Base-by-base conservation (phyloP, 2,329 filamentous ascomycete genomes). In the Exophiala calicioides region DNA sequence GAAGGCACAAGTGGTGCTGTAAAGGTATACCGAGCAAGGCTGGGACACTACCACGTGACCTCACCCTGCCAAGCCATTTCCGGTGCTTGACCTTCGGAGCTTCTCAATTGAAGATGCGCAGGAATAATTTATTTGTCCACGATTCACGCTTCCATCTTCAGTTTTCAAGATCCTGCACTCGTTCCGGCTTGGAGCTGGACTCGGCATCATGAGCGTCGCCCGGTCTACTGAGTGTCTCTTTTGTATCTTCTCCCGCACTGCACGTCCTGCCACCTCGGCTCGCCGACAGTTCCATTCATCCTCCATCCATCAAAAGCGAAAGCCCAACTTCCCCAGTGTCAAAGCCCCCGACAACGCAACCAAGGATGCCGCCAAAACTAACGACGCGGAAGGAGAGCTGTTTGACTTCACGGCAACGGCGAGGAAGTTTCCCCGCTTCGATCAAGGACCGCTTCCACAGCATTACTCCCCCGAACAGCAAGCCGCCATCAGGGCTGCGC, bases 391-490 rank as follows among this genome's bases (percentile, higher is more conserved):
- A n/a, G n/a, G n/a, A n/a, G n/a, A n/a, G n/a, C n/a, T n/a, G 19
- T 13, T 58, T 57, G 20, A 42, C 35, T 41, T 42, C 35, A 52
- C 52, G n/a, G 23, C 29, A 30, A 19, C 19, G 24, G 40, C 53
- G 30, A 36, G 39, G 13, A 37, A 57, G 32, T 47, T 48, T 30
- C 42, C 36, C 12, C 35, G 41, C 12, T 43, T 38, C 18, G 23
- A 43, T 41, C 35, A 53, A 48, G 49, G 34, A 19, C 6, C 23
- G 13, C 9, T 36, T 15, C 35, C 46, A 50, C 61, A 69, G 15
- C 79, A 79, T 59, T 97, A 95, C 74, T 87, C 88, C 0, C 77
- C 84, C 12, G 81, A 85, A 65, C 91, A 97, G 72, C 76, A 94
- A 58, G 82, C 81, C 45, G 88, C 90, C 47, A 82, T 97, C 64